Evolutionary conservation across 2,329 filamentous ascomycete species (phyloP).

Genomic region (Ophiostoma angusticollis): DNA sequence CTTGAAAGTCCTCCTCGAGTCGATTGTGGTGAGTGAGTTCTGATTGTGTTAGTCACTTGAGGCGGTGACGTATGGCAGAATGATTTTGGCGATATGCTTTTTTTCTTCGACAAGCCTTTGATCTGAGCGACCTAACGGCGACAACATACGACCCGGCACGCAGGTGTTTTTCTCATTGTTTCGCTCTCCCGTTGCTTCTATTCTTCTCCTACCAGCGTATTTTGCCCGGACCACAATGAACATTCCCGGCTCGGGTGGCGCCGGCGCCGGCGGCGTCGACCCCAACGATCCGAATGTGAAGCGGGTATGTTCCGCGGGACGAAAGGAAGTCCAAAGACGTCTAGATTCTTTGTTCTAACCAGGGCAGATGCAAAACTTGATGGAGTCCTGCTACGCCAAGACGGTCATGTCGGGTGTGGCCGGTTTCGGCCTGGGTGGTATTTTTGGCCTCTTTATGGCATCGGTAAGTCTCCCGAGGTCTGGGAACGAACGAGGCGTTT

Average conservation of each 20-base stretch:
- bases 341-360: neutral
- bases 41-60: neutral
- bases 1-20: neutral
- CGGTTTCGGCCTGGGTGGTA: conserved; percentile 85
- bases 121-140: no score
- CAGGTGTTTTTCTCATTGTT: neutral
- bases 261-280: conserved; percentile 15
- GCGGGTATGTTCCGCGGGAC: conserved; percentile 17
- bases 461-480: conserved; percentile 46
- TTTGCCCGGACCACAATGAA: conserved; percentile 22
- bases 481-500: no score
- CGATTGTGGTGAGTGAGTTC: neutral
- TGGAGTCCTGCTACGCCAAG: conserved; percentile 90
- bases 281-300: conserved; percentile 41
- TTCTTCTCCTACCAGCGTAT: neutral
- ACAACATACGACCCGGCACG: no score
- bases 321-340: neutral
- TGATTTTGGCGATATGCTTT: conserved; percentile 19
- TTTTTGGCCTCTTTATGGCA: conserved; percentile 97
- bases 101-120: no score
- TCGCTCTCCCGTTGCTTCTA: neutral
- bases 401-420: conserved; percentile 80
- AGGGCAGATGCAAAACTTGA: conserved; percentile 60
- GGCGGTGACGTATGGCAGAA: conserved; percentile 30
- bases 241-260: conserved; percentile 20